A percentile compares a stretch with the other conserved stretches of the same genome.
Conservation (phyloP, 1,139 yeast species). For the Tardiomyces blankii region DNA sequence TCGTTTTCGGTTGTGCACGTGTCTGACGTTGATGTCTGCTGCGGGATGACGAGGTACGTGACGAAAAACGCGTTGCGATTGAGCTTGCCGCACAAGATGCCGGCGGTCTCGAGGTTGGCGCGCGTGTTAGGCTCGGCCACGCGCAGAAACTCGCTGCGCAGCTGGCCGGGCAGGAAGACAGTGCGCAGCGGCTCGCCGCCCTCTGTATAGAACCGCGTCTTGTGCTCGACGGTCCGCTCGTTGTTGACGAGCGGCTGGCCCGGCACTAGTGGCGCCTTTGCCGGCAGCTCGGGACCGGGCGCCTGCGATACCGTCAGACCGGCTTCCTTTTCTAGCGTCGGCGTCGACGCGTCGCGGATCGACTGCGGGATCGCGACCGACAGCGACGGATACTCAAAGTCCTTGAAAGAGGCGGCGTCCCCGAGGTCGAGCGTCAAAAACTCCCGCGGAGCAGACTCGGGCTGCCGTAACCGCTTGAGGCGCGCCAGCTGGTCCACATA, state of each 20-base stretch:
- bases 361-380: not conserved
- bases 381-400: not conserved
- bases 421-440: not conserved
- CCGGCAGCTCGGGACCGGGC: not conserved
- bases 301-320: not conserved
- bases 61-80: slow-evolving; percentile 47
- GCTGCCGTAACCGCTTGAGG: not conserved
- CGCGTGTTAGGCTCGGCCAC: slow-evolving; percentile 38
- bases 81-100: slow-evolving; percentile 47
- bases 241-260: not conserved
- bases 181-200: slow-evolving; percentile 42
- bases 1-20: slow-evolving; percentile 49
- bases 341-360: not conserved
- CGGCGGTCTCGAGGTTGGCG: slow-evolving; percentile 48
- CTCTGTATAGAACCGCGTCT: slow-evolving; percentile 34
- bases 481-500: not conserved
- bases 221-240: slow-evolving; percentile 22
- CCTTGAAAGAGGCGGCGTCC: not conserved
- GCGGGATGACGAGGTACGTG: slow-evolving; percentile 46
- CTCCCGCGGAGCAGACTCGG: not conserved
- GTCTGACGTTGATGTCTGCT: slow-evolving; percentile 46
- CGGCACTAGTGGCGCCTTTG: not conserved
- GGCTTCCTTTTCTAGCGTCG: not conserved
- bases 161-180: slow-evolving; percentile 35
- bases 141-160: slow-evolving; percentile 32